These are phyloP conservation scores for Chlorophyllum brunneum DNA, from an alignment of 768 basidiomycete species.

Conservation along the genomic window DNA sequence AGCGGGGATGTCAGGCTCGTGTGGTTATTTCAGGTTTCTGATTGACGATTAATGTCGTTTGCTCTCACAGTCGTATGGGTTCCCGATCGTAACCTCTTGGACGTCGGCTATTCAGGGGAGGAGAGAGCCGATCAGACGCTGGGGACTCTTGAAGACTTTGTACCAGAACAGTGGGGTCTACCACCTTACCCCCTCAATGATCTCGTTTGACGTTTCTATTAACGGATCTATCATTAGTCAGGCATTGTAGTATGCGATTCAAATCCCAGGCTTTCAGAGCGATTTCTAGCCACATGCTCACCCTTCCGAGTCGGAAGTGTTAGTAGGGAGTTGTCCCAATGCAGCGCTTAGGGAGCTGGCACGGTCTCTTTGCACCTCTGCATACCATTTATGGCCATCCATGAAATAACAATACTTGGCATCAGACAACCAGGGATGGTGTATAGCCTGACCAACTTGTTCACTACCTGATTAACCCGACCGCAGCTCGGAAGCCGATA, in stretches of 20 bases:
- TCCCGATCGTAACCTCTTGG: conserved; percentile 67
- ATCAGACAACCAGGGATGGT: too few species aligned
- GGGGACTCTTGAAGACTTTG: conserved; percentile 63
- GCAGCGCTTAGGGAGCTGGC: too few species aligned
- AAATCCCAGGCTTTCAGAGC: not conserved
- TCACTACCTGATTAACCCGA: too few species aligned
- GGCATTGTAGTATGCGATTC: not conserved
- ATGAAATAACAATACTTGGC: too few species aligned
- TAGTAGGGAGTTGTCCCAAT: not conserved
- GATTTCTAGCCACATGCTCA: not conserved
- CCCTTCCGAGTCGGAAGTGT: conserved; percentile 1
- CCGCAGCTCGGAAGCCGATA: too few species aligned
- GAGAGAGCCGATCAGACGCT: conserved; percentile 59
- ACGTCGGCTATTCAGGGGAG: conserved; percentile 41
- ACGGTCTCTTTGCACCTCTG: too few species aligned
- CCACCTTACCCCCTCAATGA: conserved; percentile 50
- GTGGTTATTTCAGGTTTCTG: not conserved
- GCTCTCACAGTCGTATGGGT: conserved; percentile 70
- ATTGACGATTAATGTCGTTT: conserved; percentile 4
- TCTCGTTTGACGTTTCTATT: not conserved
- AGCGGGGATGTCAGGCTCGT: conserved; percentile 81
- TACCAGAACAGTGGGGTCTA: conserved; percentile 81
- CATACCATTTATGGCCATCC: too few species aligned
- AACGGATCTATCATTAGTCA: not conserved
- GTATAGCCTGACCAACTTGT: too few species aligned